phyloP scores from a whole-genome alignment of 306 rosid species.

The Quercus dentata region DNA sequence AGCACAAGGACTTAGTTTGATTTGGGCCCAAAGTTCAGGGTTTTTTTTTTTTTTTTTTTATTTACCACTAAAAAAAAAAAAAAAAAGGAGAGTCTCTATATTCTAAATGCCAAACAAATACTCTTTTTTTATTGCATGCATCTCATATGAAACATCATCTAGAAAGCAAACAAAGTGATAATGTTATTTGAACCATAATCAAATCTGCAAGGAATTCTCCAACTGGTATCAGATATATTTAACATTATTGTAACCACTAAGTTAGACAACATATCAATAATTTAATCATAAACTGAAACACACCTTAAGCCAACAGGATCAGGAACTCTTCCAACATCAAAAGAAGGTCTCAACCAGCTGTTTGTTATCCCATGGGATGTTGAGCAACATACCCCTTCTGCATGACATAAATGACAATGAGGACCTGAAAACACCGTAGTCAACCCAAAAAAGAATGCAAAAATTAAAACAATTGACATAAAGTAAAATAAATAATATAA shows the following conservation, averaged over 20 bases:
- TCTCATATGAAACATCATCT: not conserved
- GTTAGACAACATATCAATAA: slow-evolving; percentile 8
- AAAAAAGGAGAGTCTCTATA: not conserved
- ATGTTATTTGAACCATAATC: not conserved
- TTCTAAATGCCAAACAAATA: not conserved
- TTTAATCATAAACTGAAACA: slow-evolving; percentile 4
- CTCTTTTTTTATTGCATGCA: not conserved
- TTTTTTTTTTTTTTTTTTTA: no score
- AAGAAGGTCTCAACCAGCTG: slow-evolving; percentile 47
- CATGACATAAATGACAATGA: slow-evolving; percentile 31
- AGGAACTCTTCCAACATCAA: slow-evolving; percentile 51
- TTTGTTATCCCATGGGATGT: slow-evolving; percentile 43
- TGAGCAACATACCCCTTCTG: slow-evolving; percentile 65
- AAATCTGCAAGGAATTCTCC: not conserved
- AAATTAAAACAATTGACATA: not conserved
- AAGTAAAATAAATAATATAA: not conserved
- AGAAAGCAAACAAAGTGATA: not conserved
- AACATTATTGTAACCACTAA: slow-evolving; percentile 1
- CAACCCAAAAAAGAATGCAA: not conserved
- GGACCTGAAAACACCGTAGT: slow-evolving; percentile 24
- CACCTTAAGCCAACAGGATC: slow-evolving; percentile 53
- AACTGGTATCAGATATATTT: not conserved
- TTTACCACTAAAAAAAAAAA: no score
- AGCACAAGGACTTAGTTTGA: no score
- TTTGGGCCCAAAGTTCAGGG: no score